Evolutionary conservation across 129 eudicot genomes (phyloP), one percentile per base, ranked within the genome.

Genomic region (Arctium lappa): DNA sequence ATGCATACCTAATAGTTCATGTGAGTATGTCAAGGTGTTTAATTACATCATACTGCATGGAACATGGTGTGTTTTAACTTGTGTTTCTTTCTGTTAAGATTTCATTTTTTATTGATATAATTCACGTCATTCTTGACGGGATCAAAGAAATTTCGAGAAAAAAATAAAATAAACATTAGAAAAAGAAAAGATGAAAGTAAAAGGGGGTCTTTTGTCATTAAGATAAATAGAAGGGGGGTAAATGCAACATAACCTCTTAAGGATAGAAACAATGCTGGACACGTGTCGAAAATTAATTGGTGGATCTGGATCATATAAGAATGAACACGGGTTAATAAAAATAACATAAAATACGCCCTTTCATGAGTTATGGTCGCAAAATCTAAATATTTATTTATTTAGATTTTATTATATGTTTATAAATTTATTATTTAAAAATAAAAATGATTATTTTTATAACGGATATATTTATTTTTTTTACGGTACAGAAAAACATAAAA

Each of bases 221-320:
- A 46, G 69, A 10, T 60, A 74, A 42, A 75, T 7, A 12, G 1
- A 66, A 82, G 2, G 76, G 18, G 11, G 9, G 50, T 42, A 42
- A 65, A 39, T 74, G 50, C 9, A 82, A 66, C 42, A 63, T 11
- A 5, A 82, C 3, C 36, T 50, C 15, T 30, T 32, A 16, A n/a
- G 50, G 40, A 72, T 72, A 53, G 29, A 72, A 66, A 39, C 81
- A 75, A 33, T 66, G 73, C 37, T 44, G 15, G 76, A 65, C 85
- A 82, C 70, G 69, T 33, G 85, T 42, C 74, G 3, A 32, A 27
- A 66, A 15, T 1, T 34, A 42, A 75, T 82, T 75, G 81, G 66
- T 75, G 76, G 85, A 82, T 82, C 81, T 44, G 39, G 81, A 82
- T 82, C 85, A 75, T 42, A 66, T 30, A 31, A 82, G 44, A 65